phyloP scores from a whole-genome alignment of 1,284 basidiomycete genomes.

The Apiotrichum sp. region DNA sequence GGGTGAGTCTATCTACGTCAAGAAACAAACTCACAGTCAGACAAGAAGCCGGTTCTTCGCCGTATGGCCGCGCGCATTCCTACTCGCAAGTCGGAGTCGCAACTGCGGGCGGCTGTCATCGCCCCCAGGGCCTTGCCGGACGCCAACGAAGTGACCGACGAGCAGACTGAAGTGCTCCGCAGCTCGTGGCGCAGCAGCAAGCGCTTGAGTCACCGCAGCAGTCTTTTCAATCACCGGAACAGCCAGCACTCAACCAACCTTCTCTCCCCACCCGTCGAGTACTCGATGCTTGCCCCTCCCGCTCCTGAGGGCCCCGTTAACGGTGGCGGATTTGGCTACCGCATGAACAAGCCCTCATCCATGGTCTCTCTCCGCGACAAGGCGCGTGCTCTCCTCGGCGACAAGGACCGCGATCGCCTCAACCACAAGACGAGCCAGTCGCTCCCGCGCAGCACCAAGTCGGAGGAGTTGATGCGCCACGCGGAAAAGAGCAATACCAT shows the following conservation, averaged over 20 bases:
- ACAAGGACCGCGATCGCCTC: neutral
- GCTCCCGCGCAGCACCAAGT: neutral
- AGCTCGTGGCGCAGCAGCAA: neutral
- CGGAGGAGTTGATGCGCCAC: neutral
- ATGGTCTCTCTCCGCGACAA: slow-evolving; percentile 36
- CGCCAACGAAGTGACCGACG: neutral
- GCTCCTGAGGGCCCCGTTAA: neutral
- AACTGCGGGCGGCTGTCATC: neutral
- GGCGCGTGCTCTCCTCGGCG: slow-evolving; percentile 25
- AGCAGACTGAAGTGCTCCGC: neutral
- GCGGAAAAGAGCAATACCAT: neutral
- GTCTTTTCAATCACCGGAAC: too few relatives aligned
- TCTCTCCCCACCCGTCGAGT: neutral
- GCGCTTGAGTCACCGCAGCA: too few relatives aligned
- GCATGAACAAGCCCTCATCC: slow-evolving; percentile 30
- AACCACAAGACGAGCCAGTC: neutral
- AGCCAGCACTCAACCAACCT: neutral
- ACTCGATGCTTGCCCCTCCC: neutral
- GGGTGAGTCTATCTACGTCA: neutral
- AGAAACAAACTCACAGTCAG: neutral
- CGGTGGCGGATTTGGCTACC: neutral
- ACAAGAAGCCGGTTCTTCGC: neutral
- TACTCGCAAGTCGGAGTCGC: neutral
- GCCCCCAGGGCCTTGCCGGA: too few relatives aligned
- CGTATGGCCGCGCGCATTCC: neutral